phyloP scores from a whole-genome alignment of 2,329 filamentous ascomycete species.

The Proliferodiscus dingleyae region DNA sequence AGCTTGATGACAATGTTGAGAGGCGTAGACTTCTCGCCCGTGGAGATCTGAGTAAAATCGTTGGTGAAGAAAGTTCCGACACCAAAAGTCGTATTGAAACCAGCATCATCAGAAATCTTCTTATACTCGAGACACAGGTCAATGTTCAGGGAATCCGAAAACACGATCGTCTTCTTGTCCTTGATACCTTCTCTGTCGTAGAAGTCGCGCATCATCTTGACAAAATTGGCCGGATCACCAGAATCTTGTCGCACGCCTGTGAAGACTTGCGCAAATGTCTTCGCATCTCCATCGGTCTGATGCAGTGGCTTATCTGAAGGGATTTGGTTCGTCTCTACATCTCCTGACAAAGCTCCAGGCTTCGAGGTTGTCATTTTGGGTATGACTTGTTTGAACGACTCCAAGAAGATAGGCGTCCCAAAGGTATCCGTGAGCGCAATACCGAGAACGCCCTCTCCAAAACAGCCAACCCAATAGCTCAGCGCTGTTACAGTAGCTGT shows the following conservation, averaged over 20 bases:
- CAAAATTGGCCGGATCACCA: slow-evolving; percentile 62
- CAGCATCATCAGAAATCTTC: slow-evolving; percentile 69
- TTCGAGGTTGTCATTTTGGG: slow-evolving; percentile 36
- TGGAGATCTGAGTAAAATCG: slow-evolving; percentile 72
- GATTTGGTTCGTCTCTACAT: slow-evolving; percentile 32
- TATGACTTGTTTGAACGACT: slow-evolving; percentile 70
- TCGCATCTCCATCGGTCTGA: slow-evolving; percentile 36
- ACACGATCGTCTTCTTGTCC: slow-evolving; percentile 84
- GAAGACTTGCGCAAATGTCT: slow-evolving; percentile 62
- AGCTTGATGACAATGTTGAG: slow-evolving; percentile 99
- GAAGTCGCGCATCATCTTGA: slow-evolving; percentile 53
- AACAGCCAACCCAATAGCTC: slow-evolving; percentile 85
- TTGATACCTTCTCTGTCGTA: slow-evolving; percentile 53
- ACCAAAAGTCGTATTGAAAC: slow-evolving; percentile 84
- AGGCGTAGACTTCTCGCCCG: slow-evolving; percentile 78
- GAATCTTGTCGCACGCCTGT: slow-evolving; percentile 68
- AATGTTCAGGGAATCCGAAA: slow-evolving; percentile 91
- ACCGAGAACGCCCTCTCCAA: slow-evolving; percentile 75
- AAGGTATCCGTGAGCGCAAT: slow-evolving; percentile 97
- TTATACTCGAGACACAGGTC: slow-evolving; percentile 91
- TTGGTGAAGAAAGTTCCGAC: slow-evolving; percentile 96
- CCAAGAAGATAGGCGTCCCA: slow-evolving; percentile 83
- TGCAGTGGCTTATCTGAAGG: slow-evolving; percentile 30
- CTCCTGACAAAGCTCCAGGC: slow-evolving; percentile 5
- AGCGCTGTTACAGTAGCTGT: slow-evolving; percentile 80